Percentiles rank a stretch among this genome's conserved stretches.
These are phyloP conservation scores for Apiospora malaysiana DNA, from an alignment of 2,329 filamentous ascomycete species.

Conservation along the genomic window DNA sequence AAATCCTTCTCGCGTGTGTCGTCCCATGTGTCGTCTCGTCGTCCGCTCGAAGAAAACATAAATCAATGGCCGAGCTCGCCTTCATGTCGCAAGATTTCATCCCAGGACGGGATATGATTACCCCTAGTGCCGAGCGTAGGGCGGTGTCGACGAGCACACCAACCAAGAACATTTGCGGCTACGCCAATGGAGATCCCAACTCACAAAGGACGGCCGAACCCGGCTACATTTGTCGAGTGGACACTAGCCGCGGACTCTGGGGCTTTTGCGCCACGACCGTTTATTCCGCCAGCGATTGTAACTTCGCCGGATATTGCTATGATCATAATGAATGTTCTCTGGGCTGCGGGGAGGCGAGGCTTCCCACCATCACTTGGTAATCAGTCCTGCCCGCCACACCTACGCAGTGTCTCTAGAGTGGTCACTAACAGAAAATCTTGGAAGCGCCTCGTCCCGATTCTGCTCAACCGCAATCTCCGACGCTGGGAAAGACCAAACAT, in stretches of 20 bases:
- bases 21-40: too few relatives aligned
- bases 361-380: slow-evolving; percentile 46
- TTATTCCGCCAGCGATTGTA: slow-evolving; percentile 44
- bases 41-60: background rate
- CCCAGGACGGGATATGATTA: background rate
- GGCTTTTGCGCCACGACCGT: slow-evolving; percentile 47
- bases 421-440: background rate
- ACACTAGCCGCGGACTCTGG: slow-evolving; percentile 43
- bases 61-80: background rate
- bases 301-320: slow-evolving; percentile 43
- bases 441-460: background rate
- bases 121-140: background rate
- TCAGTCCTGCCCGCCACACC: slow-evolving; percentile 11
- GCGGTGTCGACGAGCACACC: background rate
- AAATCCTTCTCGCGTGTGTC: background rate
- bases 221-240: slow-evolving; percentile 45
- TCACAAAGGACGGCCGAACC: slow-evolving; percentile 38
- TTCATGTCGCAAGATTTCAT: background rate
- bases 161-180: slow-evolving; percentile 35
- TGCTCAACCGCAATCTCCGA: slow-evolving; percentile 19
- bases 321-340: slow-evolving; percentile 40
- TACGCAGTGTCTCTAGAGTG: background rate
- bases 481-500: slow-evolving; percentile 16
- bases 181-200: slow-evolving; percentile 38
- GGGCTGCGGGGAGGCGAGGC: slow-evolving; percentile 39